Evolutionary conservation across 176 grass and related monocot species (phyloP).

Genomic region (Oryza australiensis): DNA sequence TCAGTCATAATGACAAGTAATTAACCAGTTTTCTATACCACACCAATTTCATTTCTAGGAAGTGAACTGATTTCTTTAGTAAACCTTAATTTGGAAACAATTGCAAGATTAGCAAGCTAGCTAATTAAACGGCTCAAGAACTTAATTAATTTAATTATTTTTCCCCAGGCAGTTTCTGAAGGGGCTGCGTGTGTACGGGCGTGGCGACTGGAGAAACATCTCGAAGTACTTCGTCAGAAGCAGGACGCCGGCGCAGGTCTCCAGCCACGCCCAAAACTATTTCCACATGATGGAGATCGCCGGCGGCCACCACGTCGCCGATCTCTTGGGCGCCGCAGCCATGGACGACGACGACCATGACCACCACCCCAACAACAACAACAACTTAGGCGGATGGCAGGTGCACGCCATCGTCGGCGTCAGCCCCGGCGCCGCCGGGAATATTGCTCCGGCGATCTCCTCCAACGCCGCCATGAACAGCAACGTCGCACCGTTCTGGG

Average conservation of each 20-base stretch:
- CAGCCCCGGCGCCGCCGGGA: no score
- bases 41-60: no score
- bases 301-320: not conserved
- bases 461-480: not conserved
- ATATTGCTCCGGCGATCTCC: not conserved
- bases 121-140: no score
- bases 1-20: not conserved
- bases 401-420: not conserved
- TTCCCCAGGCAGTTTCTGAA: conserved; percentile 1
- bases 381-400: not conserved
- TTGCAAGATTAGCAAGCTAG: no score
- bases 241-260: conserved; percentile 12
- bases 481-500: not conserved
- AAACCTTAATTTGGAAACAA: no score
- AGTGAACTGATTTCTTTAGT: no score
- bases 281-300: not conserved
- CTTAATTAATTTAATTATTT: no score
- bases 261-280: conserved; percentile 41
- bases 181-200: not conserved
- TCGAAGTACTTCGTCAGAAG: conserved; percentile 26
- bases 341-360: no score
- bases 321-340: not conserved
- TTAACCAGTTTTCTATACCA: not conserved
- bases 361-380: no score
- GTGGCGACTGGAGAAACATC: conserved; percentile 36